phyloP scores from a whole-genome alignment of 495 filamentous ascomycete species.

The Hypoxylon lienhwacheense region DNA sequence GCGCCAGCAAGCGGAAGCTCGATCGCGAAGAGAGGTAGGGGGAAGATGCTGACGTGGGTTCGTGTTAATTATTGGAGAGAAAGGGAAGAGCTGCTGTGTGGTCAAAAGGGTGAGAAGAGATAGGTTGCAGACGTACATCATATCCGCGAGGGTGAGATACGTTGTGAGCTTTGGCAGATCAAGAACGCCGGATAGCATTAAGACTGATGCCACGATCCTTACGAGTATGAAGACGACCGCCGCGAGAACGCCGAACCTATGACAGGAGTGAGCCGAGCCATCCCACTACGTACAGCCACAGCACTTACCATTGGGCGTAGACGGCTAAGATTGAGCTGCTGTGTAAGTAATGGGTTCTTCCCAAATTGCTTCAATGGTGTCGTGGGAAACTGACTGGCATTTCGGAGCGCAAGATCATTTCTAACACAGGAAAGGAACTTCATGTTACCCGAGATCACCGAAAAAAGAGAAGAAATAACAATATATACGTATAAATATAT shows the following conservation, averaged over 20 bases:
- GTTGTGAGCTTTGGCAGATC: not conserved
- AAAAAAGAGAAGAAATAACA: not conserved
- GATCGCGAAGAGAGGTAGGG: not conserved
- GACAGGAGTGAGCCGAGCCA: not conserved
- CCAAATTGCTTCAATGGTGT: not conserved
- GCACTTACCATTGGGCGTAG: constrained; percentile 29
- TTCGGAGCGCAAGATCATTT: constrained; percentile 8
- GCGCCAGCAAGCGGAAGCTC: not conserved
- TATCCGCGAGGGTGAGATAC: not conserved
- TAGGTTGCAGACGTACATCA: constrained; percentile 7
- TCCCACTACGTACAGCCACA: not conserved
- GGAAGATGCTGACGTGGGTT: constrained; percentile 1
- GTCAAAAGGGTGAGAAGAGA: not conserved
- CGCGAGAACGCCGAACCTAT: constrained; percentile 12
- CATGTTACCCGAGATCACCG: constrained; percentile 3
- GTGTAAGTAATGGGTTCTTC: constrained; percentile 3
- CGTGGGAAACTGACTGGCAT: constrained; percentile 16
- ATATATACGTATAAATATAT: too few relatives aligned
- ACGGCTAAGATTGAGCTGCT: constrained; percentile 7
- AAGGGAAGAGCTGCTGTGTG: too few relatives aligned
- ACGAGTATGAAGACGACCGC: not conserved
- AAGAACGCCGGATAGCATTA: too few relatives aligned
- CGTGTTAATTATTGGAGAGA: not conserved
- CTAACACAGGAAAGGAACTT: constrained; percentile 5
- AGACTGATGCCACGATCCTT: constrained; percentile 5